A percentile compares a stretch with the other conserved stretches of the same genome.
These are phyloP conservation scores for Termitomyces sp. DNA, from an alignment of 768 basidiomycete genomes.

Conservation along the genomic window DNA sequence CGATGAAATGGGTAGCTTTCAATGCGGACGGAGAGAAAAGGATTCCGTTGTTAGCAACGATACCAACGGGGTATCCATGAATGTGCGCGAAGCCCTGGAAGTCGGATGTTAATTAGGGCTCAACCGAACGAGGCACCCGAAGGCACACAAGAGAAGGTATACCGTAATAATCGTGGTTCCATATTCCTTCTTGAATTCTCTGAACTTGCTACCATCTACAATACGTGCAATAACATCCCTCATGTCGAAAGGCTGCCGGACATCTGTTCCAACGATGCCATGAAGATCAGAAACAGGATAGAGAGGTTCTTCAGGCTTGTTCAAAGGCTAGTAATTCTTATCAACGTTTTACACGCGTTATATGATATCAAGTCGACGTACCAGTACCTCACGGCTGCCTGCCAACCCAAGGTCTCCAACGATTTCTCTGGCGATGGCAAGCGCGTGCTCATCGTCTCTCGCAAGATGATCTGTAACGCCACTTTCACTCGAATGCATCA, in stretches of 20 bases:
- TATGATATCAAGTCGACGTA: constrained; percentile 24
- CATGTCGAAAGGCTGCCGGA: constrained; percentile 88
- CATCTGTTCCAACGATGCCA: constrained; percentile 88
- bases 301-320: constrained; percentile 61
- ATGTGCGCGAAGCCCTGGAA: constrained; percentile 80
- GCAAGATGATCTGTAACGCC: constrained; percentile 90
- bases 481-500: constrained; percentile 89
- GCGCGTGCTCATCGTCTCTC: constrained; percentile 78
- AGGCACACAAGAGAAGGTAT: constrained; percentile 12
- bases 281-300: constrained; percentile 80
- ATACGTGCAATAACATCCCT: constrained; percentile 88
- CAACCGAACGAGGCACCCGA: background rate
- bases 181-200: constrained; percentile 96
- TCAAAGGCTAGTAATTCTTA: constrained; percentile 41
- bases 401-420: constrained; percentile 73
- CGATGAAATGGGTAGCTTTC: constrained; percentile 94
- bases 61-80: constrained; percentile 86
- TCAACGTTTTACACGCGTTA: background rate
- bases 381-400: constrained; percentile 42
- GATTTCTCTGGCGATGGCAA: constrained; percentile 70
- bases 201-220: constrained; percentile 86
- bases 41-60: constrained; percentile 93
- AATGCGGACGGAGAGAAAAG: constrained; percentile 90
- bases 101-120: background rate
- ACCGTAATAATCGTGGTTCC: constrained; percentile 88